A percentile compares a stretch with the other conserved stretches of the same genome.
Evolutionary conservation across 2,329 filamentous ascomycete genomes (phyloP).

Genomic region (Stachybotrys elegans): DNA sequence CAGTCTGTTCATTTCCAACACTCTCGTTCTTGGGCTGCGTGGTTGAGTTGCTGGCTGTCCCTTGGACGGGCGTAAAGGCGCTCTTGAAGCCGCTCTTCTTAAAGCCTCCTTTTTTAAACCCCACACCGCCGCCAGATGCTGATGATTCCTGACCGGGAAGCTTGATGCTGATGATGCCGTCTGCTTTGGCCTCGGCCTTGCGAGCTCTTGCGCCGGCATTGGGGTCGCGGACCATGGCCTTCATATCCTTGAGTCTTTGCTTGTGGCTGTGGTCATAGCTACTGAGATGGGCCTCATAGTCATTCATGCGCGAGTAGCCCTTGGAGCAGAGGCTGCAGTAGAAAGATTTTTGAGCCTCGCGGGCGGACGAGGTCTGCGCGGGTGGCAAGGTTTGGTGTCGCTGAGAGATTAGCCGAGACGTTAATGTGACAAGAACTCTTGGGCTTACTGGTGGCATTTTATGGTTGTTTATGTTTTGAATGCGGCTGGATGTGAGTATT

Average conservation of each 20-base stretch:
- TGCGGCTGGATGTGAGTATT: no score
- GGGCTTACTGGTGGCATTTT: constrained; percentile 54
- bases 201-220: constrained; percentile 59
- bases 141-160: constrained; percentile 32
- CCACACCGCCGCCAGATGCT: constrained; percentile 29
- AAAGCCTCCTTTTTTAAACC: constrained; percentile 66
- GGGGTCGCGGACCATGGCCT: constrained; percentile 72
- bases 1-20: constrained; percentile 1
- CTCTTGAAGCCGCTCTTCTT: constrained; percentile 83
- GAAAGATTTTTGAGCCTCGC: constrained; percentile 74
- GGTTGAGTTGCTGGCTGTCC: constrained; percentile 26
- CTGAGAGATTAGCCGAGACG: no score
- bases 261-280: constrained; percentile 96
- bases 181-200: constrained; percentile 66
- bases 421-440: no score
- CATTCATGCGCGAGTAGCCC: constrained; percentile 90
- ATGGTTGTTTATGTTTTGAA: no score
- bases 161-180: constrained; percentile 65
- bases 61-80: constrained; percentile 57
- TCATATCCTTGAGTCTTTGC: constrained; percentile 84
- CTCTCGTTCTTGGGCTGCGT: constrained; percentile 31
- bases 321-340: constrained; percentile 87
- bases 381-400: constrained; percentile 54
- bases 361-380: constrained; percentile 58
- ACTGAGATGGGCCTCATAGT: constrained; percentile 90